These are phyloP conservation scores for Ottelia alismoides DNA, from an alignment of 106 monocot species.

Conservation along the genomic window DNA sequence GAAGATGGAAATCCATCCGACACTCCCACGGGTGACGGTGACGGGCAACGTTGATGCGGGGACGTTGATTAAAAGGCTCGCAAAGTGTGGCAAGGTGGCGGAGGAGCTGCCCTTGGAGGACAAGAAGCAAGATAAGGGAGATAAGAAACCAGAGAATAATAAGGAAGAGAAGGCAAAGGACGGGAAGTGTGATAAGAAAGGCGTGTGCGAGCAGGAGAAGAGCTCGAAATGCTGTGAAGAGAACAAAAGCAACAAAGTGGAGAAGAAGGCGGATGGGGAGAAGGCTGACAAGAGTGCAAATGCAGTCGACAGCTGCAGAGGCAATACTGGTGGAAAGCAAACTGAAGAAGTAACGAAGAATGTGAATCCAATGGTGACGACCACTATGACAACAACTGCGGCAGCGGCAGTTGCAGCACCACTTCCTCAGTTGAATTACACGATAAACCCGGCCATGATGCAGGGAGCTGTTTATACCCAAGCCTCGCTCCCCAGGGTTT, in stretches of 20 bases:
- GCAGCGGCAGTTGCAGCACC: no score
- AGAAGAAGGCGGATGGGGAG: no score
- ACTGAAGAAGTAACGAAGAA: neutral
- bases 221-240: neutral
- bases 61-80: conserved; percentile 41
- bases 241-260: neutral
- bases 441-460: conserved; percentile 5
- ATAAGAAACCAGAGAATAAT: neutral
- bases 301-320: no score
- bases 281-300: neutral
- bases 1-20: conserved; percentile 55
- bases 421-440: conserved; percentile 24
- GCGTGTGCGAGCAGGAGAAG: neutral
- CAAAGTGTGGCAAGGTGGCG: conserved; percentile 46
- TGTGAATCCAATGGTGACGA: neutral
- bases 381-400: neutral
- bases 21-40: conserved; percentile 53
- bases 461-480: no score
- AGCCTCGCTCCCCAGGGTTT: conserved; percentile 10
- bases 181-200: neutral
- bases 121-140: conserved; percentile 1
- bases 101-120: conserved; percentile 13
- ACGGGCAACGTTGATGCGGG: conserved; percentile 30
- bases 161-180: conserved; percentile 1
- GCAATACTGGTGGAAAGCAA: no score